Evolutionary conservation across 1,284 basidiomycete species (phyloP).

Genomic region (Waitea zeae): DNA sequence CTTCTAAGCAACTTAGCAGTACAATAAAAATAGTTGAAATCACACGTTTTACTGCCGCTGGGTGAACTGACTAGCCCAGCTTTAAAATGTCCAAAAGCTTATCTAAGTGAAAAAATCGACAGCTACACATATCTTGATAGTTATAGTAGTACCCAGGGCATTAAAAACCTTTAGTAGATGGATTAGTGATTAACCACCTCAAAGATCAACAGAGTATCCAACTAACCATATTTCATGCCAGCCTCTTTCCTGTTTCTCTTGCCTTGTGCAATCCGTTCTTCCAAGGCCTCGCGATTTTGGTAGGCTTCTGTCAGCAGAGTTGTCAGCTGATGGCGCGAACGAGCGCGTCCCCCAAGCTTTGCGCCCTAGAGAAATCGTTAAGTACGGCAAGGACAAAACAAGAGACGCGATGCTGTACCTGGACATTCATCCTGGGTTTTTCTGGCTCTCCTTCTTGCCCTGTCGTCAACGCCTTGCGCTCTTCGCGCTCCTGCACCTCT

Average conservation of each 20-base stretch:
- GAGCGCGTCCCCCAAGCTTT: slow-evolving; percentile 48
- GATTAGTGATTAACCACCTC: not conserved
- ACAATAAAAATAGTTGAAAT: too few species aligned
- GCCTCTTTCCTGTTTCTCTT: slow-evolving; percentile 70
- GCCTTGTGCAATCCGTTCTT: slow-evolving; percentile 66
- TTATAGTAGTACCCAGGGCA: too few species aligned
- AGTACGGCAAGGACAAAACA: slow-evolving; percentile 1
- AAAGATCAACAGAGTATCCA: not conserved
- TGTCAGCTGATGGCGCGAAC: slow-evolving; percentile 57
- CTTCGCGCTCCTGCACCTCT: slow-evolving; percentile 54
- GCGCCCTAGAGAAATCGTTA: slow-evolving; percentile 32
- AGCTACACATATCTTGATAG: too few species aligned
- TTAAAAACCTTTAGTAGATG: not conserved
- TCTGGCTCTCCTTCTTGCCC: slow-evolving; percentile 27
- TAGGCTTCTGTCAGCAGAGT: slow-evolving; percentile 66
- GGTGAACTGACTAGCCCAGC: too few species aligned
- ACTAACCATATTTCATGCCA: slow-evolving; percentile 68
- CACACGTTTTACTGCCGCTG: too few species aligned
- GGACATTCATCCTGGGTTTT: slow-evolving; percentile 60
- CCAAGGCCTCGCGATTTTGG: slow-evolving; percentile 56
- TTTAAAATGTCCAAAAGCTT: too few species aligned
- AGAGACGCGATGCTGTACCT: slow-evolving; percentile 20
- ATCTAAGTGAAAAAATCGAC: too few species aligned
- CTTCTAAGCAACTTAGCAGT: too few species aligned
- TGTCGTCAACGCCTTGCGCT: slow-evolving; percentile 51